Evolutionary conservation across 2,329 filamentous ascomycete genomes (phyloP).

Genomic region (Alternaria panax): DNA sequence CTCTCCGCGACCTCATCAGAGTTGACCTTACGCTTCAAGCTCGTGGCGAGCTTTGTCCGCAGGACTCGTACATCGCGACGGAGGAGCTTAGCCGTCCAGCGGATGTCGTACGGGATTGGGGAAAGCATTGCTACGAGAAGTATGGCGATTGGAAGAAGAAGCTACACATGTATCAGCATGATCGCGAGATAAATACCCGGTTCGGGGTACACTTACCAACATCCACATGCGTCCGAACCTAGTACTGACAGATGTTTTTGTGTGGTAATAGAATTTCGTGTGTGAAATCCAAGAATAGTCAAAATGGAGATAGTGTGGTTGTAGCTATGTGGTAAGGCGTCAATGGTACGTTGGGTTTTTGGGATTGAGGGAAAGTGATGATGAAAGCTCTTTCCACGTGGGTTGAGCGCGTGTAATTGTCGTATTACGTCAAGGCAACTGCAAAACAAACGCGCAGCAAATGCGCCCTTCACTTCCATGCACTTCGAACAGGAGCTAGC

Average conservation of each 20-base stretch:
- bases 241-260: not conserved
- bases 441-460: not conserved
- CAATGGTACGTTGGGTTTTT: not conserved
- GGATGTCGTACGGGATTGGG: constrained; percentile 9
- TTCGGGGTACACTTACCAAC: not conserved
- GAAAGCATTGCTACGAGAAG: constrained; percentile 4
- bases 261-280: not conserved
- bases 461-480: not conserved
- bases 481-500: not conserved
- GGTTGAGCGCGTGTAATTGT: not conserved
- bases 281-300: not conserved
- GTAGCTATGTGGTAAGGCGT: not conserved
- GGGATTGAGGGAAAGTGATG: not conserved
- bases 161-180: not conserved
- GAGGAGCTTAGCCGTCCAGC: constrained; percentile 25
- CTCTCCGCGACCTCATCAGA: not conserved
- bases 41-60: constrained; percentile 7
- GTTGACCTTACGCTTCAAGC: constrained; percentile 3
- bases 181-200: not conserved
- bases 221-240: not conserved
- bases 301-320: not conserved
- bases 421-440: not conserved
- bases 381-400: not conserved
- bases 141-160: not conserved
- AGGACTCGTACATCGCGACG: constrained; percentile 28